Conservation (phyloP, 139 green algal species). For the Chlorella sp. region DNA sequence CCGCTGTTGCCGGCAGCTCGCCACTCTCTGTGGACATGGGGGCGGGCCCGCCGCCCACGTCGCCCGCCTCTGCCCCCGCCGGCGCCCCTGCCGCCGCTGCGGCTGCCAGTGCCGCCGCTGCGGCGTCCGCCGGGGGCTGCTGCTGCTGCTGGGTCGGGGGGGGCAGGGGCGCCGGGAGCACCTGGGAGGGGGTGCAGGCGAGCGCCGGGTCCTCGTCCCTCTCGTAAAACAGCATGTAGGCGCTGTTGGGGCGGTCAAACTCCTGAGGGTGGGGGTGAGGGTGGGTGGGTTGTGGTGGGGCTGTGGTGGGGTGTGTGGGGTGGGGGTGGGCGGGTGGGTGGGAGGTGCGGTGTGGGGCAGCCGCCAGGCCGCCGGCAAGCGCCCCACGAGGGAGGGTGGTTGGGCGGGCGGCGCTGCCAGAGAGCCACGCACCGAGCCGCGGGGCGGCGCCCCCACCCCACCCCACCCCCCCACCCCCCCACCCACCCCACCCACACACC, state of each 20-base stretch:
- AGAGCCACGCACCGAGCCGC: not conserved
- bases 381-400: not conserved
- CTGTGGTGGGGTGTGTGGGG: not conserved
- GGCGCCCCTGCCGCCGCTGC: not conserved
- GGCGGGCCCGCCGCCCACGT: no score
- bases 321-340: not conserved
- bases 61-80: not conserved
- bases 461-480: no score
- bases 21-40: no score
- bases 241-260: conserved; percentile 82
- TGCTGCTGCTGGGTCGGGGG: not conserved
- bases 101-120: not conserved
- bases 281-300: not conserved
- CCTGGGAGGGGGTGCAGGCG: not conserved
- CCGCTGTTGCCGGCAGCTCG: conserved; percentile 1
- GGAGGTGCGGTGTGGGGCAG: not conserved
- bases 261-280: conserved; percentile 30
- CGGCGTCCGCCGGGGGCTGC: not conserved
- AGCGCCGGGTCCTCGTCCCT: conserved; percentile 33
- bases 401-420: not conserved
- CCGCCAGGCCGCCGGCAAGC: not conserved
- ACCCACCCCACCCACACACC: not conserved
- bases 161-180: not conserved
- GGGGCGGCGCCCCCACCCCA: no score
- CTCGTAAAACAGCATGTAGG: conserved; percentile 98